A percentile compares a stretch with the other conserved stretches of the same genome.
phyloP scores from a whole-genome alignment of 2,329 filamentous ascomycete genomes.

The Calonectria hongkongensis region DNA sequence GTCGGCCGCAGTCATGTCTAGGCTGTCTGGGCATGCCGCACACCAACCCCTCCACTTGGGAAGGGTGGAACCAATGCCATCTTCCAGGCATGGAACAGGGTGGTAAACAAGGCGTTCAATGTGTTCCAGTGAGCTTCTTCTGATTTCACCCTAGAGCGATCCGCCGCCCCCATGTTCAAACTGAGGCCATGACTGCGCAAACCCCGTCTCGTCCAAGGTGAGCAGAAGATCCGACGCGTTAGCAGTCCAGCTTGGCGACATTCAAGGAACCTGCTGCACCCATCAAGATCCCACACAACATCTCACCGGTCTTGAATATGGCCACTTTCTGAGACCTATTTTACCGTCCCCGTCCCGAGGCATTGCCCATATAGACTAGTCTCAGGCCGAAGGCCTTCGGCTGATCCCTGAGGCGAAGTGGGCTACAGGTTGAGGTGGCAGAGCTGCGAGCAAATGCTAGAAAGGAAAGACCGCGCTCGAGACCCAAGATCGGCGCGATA shows the following conservation, averaged over 20 bases:
- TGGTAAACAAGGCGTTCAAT: conserved; percentile 43
- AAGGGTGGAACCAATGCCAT: conserved; percentile 54
- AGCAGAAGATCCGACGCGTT: conserved; percentile 26
- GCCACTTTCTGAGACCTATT: conserved; percentile 23
- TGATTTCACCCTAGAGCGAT: conserved; percentile 40
- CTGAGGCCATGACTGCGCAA: conserved; percentile 38
- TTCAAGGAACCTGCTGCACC: not conserved
- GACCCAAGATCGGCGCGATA: conserved; percentile 51
- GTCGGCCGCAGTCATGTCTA: conserved; percentile 50
- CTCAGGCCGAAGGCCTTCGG: conserved; percentile 41
- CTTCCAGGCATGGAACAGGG: conserved; percentile 49
- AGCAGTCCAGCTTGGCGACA: conserved; percentile 17
- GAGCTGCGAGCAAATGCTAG: conserved; percentile 40
- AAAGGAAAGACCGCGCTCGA: conserved; percentile 33
- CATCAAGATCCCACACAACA: not conserved
- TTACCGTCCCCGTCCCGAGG: conserved; percentile 36
- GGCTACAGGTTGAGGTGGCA: conserved; percentile 49
- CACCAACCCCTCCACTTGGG: conserved; percentile 53
- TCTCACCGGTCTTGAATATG: conserved; percentile 9
- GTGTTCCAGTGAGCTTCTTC: conserved; percentile 43
- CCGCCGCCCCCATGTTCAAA: conserved; percentile 33
- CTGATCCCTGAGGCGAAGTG: conserved; percentile 47
- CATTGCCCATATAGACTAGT: conserved; percentile 44
- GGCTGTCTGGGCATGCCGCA: conserved; percentile 51
- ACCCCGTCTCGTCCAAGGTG: conserved; percentile 21